Evolutionary conservation across 139 green algal species (phyloP).

Genomic region (Nannochloris sp.): DNA sequence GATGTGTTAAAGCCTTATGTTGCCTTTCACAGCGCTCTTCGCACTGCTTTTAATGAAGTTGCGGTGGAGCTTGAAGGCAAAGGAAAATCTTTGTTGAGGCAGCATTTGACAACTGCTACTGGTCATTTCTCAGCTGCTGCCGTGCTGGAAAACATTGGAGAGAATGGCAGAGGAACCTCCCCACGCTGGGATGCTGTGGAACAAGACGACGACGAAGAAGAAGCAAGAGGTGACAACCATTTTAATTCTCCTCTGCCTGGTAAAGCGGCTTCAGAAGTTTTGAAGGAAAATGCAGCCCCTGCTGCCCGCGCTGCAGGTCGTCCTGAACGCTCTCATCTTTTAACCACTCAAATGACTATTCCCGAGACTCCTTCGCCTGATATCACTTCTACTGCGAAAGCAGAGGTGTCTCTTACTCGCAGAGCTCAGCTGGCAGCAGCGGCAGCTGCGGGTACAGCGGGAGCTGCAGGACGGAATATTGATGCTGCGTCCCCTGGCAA

Average conservation of each 20-base stretch:
- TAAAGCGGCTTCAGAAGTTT: no score
- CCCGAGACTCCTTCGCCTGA: slow-evolving; percentile 74
- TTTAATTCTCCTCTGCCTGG: no score
- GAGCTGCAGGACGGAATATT: slow-evolving; percentile 29
- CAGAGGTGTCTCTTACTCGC: no score
- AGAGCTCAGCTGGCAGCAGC: background rate
- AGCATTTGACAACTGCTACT: slow-evolving; percentile 73
- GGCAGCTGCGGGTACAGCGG: background rate
- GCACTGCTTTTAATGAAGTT: slow-evolving; percentile 58
- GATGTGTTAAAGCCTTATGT: slow-evolving; percentile 60
- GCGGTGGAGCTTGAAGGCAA: slow-evolving; percentile 54
- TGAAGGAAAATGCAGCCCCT: no score
- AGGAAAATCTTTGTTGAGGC: slow-evolving; percentile 50
- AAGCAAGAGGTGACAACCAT: no score
- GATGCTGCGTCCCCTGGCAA: slow-evolving; percentile 57
- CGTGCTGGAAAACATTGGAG: background rate
- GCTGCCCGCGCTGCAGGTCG: no score
- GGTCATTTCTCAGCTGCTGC: slow-evolving; percentile 28
- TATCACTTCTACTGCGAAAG: slow-evolving; percentile 10
- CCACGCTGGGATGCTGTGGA: no score
- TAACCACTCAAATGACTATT: no score
- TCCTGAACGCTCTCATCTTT: no score
- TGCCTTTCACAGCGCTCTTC: slow-evolving; percentile 69
- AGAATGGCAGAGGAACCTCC: no score
- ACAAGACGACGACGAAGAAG: no score